Percentiles rank a stretch among this genome's conserved stretches.
Evolutionary conservation across 495 filamentous ascomycete genomes (phyloP).

Genomic region (Opeltia flavorubescens): DNA sequence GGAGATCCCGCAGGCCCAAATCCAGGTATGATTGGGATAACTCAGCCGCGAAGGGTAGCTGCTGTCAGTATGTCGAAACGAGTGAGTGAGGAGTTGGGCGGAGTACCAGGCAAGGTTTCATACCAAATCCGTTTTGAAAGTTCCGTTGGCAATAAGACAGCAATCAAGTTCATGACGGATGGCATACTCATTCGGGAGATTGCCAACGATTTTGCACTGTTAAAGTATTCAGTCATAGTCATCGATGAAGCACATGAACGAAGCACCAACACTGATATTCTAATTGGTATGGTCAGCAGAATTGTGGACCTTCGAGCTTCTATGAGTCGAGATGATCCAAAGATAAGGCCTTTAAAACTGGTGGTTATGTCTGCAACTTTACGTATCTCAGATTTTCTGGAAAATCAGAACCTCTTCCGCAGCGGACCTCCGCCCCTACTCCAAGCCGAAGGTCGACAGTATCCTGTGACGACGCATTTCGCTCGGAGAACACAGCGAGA

Average conservation of each 20-base stretch:
- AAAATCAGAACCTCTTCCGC: constrained; percentile 68
- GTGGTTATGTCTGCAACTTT: constrained; percentile 98
- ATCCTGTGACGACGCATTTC: constrained; percentile 82
- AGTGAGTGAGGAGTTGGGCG: constrained; percentile 71
- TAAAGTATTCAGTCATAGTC: constrained; percentile 87
- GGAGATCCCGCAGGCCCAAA: constrained; percentile 62
- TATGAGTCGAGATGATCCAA: constrained; percentile 46
- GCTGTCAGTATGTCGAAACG: constrained; percentile 92
- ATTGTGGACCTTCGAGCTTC: constrained; percentile 65
- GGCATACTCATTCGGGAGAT: constrained; percentile 90
- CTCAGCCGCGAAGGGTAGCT: constrained; percentile 84
- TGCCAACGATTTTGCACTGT: constrained; percentile 72
- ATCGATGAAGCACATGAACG: constrained; percentile 98
- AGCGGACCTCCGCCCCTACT: constrained; percentile 65
- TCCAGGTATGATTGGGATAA: constrained; percentile 87
- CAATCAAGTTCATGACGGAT: constrained; percentile 99
- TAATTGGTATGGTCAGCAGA: constrained; percentile 90
- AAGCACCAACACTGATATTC: constrained; percentile 92
- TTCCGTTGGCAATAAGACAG: constrained; percentile 65
- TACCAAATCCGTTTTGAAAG: constrained; percentile 95
- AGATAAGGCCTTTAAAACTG: constrained; percentile 69
- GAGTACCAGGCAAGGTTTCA: constrained; percentile 48
- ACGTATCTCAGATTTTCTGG: constrained; percentile 74
- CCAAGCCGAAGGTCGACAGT: constrained; percentile 88
- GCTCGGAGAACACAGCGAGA: constrained; percentile 67